A percentile compares a stretch with the other conserved stretches of the same genome.
These are phyloP conservation scores for Clavispora carvajalis DNA, from an alignment of 805 yeast species.

Conservation along the genomic window DNA sequence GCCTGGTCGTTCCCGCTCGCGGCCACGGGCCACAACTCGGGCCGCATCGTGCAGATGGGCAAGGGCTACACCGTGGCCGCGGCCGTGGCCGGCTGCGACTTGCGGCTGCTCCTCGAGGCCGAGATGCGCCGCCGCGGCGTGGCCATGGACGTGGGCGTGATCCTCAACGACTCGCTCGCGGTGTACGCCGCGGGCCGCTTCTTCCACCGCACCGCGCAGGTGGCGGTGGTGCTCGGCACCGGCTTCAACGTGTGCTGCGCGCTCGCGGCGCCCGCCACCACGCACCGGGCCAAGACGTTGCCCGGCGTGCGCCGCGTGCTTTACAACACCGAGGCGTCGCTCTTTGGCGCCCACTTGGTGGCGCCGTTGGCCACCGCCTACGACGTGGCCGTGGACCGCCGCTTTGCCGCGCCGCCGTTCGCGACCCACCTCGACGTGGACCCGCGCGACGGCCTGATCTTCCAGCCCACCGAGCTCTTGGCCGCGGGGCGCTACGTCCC, in stretches of 20 bases:
- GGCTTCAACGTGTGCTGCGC: constrained; percentile 56
- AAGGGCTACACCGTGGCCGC: constrained; percentile 51
- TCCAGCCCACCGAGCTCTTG: constrained; percentile 54
- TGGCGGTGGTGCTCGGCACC: constrained; percentile 65
- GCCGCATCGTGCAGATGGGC: constrained; percentile 48
- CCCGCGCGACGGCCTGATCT: constrained; percentile 24
- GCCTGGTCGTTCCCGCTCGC: constrained; percentile 57
- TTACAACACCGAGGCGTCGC: constrained; percentile 50
- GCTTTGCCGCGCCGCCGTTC: constrained; percentile 20
- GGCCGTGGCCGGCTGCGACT: constrained; percentile 37
- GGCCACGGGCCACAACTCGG: constrained; percentile 37
- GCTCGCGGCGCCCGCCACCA: constrained; percentile 14
- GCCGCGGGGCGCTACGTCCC: constrained; percentile 54
- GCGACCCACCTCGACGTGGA: constrained; percentile 28
- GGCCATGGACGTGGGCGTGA: constrained; percentile 34
- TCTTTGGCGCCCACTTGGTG: constrained; percentile 42
- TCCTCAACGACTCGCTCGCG: constrained; percentile 64
- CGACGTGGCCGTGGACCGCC: constrained; percentile 34
- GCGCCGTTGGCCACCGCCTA: constrained; percentile 29
- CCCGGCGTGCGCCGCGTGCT: constrained; percentile 17
- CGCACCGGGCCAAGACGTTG: constrained; percentile 12
- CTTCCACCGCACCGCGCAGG: constrained; percentile 17
- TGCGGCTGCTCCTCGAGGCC: constrained; percentile 37
- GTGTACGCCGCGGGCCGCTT: constrained; percentile 52
- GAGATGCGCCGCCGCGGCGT: constrained; percentile 23